Evolutionary conservation across 1,139 yeast genomes (phyloP).

Genomic region (Waltiozyma sp.): DNA sequence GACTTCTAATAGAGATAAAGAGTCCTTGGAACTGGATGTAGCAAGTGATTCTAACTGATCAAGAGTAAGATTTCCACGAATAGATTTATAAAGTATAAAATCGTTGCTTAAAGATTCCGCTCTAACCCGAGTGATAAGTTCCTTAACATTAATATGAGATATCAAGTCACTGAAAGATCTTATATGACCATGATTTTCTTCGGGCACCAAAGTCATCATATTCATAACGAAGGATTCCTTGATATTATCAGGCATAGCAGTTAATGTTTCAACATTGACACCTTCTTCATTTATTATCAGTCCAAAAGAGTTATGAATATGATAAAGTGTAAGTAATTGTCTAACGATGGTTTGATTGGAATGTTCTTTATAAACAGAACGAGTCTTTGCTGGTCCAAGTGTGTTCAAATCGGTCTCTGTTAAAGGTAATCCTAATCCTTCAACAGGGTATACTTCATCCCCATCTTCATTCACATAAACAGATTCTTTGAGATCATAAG

Average conservation of each 20-base stretch:
- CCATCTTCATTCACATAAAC: not conserved
- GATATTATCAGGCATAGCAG: not conserved
- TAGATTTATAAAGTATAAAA: not conserved
- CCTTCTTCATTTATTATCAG: not conserved
- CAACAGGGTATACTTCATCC: not conserved
- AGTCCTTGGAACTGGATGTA: not conserved
- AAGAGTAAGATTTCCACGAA: not conserved
- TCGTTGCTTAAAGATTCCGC: not conserved
- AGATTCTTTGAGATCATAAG: not conserved
- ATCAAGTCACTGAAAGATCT: not conserved
- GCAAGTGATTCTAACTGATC: not conserved
- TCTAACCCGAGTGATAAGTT: not conserved
- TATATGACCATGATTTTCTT: not conserved
- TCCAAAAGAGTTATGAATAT: not conserved
- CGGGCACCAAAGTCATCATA: not conserved
- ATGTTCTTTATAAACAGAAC: not conserved
- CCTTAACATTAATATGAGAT: not conserved
- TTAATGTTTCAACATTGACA: not conserved
- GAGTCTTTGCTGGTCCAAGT: not conserved
- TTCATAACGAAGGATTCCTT: not conserved
- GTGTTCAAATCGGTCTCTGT: conserved; percentile 1
- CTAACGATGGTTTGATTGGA: not conserved
- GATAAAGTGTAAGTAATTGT: not conserved
- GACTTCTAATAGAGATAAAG: not conserved
- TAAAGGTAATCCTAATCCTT: conserved; percentile 1